Evolutionary conservation across 1,139 yeast genomes (phyloP).

Genomic region (Pichia cactophila): DNA sequence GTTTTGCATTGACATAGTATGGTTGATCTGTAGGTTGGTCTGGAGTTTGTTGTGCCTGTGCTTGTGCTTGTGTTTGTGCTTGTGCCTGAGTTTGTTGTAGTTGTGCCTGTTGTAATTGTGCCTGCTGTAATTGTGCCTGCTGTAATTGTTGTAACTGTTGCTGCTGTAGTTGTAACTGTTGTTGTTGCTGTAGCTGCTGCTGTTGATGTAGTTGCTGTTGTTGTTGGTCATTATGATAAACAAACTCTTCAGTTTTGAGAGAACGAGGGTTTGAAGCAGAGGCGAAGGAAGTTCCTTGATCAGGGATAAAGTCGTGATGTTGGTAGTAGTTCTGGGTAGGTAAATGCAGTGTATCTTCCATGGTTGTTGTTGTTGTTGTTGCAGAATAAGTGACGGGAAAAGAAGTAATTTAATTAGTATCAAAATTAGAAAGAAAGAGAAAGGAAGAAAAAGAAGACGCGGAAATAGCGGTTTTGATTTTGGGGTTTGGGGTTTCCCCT

Average conservation of each 20-base stretch:
- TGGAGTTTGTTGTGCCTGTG: background rate
- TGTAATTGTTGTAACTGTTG: conserved; percentile 1
- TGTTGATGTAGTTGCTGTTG: conserved; percentile 1
- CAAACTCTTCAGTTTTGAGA: background rate
- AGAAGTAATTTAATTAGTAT: no score
- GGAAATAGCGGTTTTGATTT: no score
- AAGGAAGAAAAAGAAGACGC: background rate
- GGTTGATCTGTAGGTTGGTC: conserved; percentile 58
- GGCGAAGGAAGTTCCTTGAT: background rate
- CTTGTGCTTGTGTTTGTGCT: background rate
- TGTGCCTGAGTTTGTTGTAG: background rate
- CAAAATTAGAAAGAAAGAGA: background rate
- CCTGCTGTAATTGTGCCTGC: background rate
- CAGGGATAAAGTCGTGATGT: conserved; percentile 8
- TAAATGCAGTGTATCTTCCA: conserved; percentile 11
- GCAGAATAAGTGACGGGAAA: background rate
- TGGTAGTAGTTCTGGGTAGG: conserved; percentile 10
- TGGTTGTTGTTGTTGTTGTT: background rate
- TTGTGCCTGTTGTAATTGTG: background rate
- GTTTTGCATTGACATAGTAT: conserved; percentile 95
- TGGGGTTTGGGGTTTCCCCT: no score
- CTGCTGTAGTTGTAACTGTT: background rate
- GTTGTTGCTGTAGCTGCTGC: conserved; percentile 1
- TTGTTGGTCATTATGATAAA: background rate
- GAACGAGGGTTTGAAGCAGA: conserved; percentile 1